phyloP scores from a whole-genome alignment of 441 rosid species.

The Corymbia calophylla region DNA sequence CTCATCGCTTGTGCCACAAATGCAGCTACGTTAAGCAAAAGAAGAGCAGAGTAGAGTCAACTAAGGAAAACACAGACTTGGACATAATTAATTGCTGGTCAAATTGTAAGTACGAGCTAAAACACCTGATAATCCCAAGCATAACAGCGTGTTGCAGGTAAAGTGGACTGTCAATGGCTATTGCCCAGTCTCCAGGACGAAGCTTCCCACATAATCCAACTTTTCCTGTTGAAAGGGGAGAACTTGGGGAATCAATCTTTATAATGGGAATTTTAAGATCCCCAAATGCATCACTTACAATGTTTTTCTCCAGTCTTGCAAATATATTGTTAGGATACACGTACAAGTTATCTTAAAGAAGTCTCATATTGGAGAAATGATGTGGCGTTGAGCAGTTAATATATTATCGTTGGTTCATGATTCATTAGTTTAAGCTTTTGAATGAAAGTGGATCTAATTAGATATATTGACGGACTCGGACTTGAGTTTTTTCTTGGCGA shows the following conservation, averaged over 20 bases:
- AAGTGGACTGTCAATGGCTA: neutral
- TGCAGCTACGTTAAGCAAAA: neutral
- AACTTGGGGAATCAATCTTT: neutral
- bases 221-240: neutral
- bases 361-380: no score
- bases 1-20: neutral
- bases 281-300: neutral
- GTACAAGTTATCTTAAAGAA: no score
- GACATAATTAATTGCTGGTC: neutral
- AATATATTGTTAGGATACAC: no score
- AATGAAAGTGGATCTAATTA: no score
- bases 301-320: neutral
- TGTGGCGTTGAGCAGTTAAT: no score
- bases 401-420: no score
- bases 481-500: no score
- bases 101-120: neutral
- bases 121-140: neutral
- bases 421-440: no score
- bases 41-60: neutral
- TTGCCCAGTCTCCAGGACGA: neutral
- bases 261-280: neutral
- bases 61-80: neutral
- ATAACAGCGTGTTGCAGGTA: neutral
- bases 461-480: no score
- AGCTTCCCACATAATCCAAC: neutral